phyloP scores from a whole-genome alignment of 345 rosid genomes.

The Brassica incana region DNA sequence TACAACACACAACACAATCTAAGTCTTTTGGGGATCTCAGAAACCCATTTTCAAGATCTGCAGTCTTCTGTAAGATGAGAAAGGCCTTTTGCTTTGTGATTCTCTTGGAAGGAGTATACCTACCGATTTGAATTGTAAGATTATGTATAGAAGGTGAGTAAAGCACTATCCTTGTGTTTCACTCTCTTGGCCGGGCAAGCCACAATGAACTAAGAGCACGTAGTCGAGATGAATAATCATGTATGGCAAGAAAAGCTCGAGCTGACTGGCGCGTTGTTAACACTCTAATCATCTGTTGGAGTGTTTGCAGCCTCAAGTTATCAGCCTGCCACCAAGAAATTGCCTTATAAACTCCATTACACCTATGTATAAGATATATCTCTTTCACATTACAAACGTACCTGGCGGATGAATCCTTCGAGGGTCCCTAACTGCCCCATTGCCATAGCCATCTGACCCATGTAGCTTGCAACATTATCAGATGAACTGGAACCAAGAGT shows the following conservation, averaged over 20 bases:
- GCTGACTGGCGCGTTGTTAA: constrained; percentile 95
- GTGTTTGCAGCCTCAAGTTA: constrained; percentile 86
- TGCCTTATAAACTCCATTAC: neutral
- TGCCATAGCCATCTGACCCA: constrained; percentile 99
- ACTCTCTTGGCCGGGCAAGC: constrained; percentile 96
- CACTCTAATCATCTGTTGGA: constrained; percentile 93
- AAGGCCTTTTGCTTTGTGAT: constrained; percentile 22
- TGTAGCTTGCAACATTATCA: constrained; percentile 85
- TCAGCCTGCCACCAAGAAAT: constrained; percentile 66
- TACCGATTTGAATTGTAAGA: constrained; percentile 13
- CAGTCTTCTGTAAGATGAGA: constrained; percentile 20
- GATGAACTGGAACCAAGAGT: constrained; percentile 71
- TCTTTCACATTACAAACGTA: constrained; percentile 30
- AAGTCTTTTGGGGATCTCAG: neutral
- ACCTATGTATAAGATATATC: constrained; percentile 16
- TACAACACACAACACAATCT: constrained; percentile 35
- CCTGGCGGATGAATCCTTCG: constrained; percentile 86
- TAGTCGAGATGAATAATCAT: constrained; percentile 85
- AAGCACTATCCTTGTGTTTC: constrained; percentile 32
- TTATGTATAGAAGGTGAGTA: constrained; percentile 18
- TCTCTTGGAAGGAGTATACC: constrained; percentile 28
- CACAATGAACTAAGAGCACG: constrained; percentile 98
- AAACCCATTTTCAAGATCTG: constrained; percentile 21
- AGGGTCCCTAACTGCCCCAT: constrained; percentile 95
- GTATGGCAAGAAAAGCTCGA: constrained; percentile 89